Percentiles rank a stretch among this genome's conserved stretches.
These are phyloP conservation scores for Wickerhamiella occidentalis DNA, from an alignment of 805 yeast genomes.

Conservation along the genomic window DNA sequence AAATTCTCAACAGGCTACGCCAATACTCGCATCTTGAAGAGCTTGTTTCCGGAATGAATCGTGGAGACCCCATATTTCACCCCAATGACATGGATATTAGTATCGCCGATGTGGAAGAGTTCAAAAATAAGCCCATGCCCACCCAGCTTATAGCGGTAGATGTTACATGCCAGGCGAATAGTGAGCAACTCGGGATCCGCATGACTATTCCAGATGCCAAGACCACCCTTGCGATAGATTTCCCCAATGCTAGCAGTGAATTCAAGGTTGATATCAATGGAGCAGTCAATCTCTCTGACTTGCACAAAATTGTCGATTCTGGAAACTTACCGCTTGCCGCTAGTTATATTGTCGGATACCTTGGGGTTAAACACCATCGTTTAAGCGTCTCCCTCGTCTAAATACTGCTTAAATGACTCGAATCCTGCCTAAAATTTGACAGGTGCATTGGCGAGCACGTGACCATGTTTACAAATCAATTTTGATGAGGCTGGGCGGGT, in stretches of 20 bases:
- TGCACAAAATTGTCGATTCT: slow-evolving; percentile 12
- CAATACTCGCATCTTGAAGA: slow-evolving; percentile 14
- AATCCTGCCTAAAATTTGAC: neutral
- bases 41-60: slow-evolving; percentile 15
- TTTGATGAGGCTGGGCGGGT: no score
- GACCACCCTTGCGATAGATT: neutral
- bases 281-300: slow-evolving; percentile 17
- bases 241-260: neutral
- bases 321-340: slow-evolving; percentile 18
- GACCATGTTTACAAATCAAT: neutral
- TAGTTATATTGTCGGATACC: slow-evolving; percentile 16
- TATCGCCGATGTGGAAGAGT: slow-evolving; percentile 21
- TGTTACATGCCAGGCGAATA: slow-evolving; percentile 3
- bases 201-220: slow-evolving; percentile 7
- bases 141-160: slow-evolving; percentile 12
- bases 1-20: slow-evolving; percentile 19
- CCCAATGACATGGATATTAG: slow-evolving; percentile 17
- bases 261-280: slow-evolving; percentile 7
- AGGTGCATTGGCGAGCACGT: neutral
- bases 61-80: slow-evolving; percentile 14
- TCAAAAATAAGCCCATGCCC: slow-evolving; percentile 18
- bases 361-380: slow-evolving; percentile 16
- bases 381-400: slow-evolving; percentile 4
- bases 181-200: neutral
- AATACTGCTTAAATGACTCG: no score